Conservation (phyloP, 441 rosid genomes). For the Adansonia gregorii region DNA sequence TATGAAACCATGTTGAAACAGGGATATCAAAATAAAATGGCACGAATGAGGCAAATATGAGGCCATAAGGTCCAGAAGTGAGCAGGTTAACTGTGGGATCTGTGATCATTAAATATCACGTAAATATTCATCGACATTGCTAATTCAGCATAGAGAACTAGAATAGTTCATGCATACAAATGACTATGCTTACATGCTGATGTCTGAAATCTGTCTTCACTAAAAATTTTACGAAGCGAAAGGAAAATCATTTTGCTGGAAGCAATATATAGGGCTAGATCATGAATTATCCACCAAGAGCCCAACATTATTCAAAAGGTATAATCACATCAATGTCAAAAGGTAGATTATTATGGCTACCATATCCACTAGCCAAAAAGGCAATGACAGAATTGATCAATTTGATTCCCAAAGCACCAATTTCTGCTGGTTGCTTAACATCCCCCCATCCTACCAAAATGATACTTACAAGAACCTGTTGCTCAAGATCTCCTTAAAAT, state of each 20-base stretch:
- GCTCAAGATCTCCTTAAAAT: not conserved
- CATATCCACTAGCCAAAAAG: not conserved
- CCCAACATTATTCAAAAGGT: not conserved
- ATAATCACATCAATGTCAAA: constrained; percentile 10
- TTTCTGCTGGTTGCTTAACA: not conserved
- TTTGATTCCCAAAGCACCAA: not conserved
- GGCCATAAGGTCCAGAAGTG: constrained; percentile 90
- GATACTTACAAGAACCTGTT: constrained; percentile 2
- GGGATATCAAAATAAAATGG: constrained; percentile 95
- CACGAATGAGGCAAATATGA: constrained; percentile 86
- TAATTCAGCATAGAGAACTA: constrained; percentile 25
- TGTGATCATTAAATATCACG: constrained; percentile 40
- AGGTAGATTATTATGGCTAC: constrained; percentile 8
- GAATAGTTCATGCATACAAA: constrained; percentile 14
- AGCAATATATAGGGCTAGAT: not conserved
- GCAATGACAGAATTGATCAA: not conserved
- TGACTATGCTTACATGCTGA: constrained; percentile 3
- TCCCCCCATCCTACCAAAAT: not conserved
- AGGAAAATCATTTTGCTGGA: constrained; percentile 11
- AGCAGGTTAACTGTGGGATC: constrained; percentile 60
- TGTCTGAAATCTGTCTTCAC: not conserved
- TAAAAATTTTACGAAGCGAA: not conserved
- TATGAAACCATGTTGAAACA: constrained; percentile 72
- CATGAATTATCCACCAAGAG: not conserved
- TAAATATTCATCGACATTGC: constrained; percentile 19